Evolutionary conservation across 306 rosid species (phyloP).

Genomic region (Potentilla sterilis): DNA sequence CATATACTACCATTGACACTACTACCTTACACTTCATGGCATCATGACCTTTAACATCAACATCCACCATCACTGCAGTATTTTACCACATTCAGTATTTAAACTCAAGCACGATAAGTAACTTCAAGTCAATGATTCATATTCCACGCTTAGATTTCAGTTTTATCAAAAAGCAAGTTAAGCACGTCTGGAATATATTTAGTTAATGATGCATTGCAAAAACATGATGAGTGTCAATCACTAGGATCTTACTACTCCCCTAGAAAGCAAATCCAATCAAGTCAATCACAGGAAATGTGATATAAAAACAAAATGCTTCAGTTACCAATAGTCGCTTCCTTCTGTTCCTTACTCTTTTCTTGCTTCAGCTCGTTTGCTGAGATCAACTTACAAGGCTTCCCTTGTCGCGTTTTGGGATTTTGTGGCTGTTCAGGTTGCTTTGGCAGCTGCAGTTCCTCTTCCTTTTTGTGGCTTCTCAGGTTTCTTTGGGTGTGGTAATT

Average conservation of each 20-base stretch:
- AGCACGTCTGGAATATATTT: background rate
- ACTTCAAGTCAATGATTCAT: background rate
- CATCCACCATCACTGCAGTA: too few relatives aligned
- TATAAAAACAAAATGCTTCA: background rate
- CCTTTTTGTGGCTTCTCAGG: background rate
- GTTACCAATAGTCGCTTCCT: background rate
- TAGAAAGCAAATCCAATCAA: background rate
- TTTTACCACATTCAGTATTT: too few relatives aligned
- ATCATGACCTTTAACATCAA: too few relatives aligned
- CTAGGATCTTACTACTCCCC: background rate
- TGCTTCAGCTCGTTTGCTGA: background rate
- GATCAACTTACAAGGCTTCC: background rate
- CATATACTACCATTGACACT: too few relatives aligned
- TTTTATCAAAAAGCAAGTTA: background rate
- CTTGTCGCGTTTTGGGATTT: background rate
- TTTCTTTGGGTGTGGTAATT: background rate
- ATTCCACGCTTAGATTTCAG: background rate
- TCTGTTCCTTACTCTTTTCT: background rate
- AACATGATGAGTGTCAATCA: background rate
- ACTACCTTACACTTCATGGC: too few relatives aligned
- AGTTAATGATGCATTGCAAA: background rate
- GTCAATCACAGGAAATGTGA: background rate
- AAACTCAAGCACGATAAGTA: too few relatives aligned
- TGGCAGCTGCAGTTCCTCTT: background rate
- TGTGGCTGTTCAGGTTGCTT: slow-evolving; percentile 1